A percentile compares a stretch with the other conserved stretches of the same genome.
Conservation (phyloP, 2,329 filamentous ascomycete species). For the Botrytis fabae region DNA sequence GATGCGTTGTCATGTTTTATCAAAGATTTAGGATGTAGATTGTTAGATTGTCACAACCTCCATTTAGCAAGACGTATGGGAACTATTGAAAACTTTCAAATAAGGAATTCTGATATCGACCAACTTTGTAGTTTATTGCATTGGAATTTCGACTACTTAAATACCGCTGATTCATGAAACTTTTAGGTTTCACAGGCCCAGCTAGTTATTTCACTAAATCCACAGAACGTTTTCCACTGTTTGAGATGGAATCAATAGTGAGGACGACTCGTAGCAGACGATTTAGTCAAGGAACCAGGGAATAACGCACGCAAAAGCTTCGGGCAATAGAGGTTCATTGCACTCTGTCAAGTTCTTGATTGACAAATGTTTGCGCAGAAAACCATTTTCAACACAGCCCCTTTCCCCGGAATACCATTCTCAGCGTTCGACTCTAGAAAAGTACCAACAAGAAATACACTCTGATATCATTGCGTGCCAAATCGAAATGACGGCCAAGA, state of each 20-base stretch:
- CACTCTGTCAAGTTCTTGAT: background rate
- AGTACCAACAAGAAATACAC: background rate
- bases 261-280: background rate
- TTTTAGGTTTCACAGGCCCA: background rate
- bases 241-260: background rate
- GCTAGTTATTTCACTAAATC: background rate
- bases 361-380: background rate
- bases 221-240: background rate
- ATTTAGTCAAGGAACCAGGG: background rate
- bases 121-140: background rate
- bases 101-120: background rate
- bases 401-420: background rate
- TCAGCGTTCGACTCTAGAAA: background rate
- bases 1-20: background rate
- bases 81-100: background rate
- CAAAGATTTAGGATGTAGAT: background rate
- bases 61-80: background rate
- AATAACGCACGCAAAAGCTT: background rate
- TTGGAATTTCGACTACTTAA: background rate
- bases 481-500: background rate
- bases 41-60: background rate
- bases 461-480: background rate
- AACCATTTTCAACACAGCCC: slow-evolving; percentile 9
- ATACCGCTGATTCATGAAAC: background rate
- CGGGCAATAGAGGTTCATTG: background rate